phyloP scores from a whole-genome alignment of 2,329 filamentous ascomycete species.

The Cytospora paraplurivora region DNA sequence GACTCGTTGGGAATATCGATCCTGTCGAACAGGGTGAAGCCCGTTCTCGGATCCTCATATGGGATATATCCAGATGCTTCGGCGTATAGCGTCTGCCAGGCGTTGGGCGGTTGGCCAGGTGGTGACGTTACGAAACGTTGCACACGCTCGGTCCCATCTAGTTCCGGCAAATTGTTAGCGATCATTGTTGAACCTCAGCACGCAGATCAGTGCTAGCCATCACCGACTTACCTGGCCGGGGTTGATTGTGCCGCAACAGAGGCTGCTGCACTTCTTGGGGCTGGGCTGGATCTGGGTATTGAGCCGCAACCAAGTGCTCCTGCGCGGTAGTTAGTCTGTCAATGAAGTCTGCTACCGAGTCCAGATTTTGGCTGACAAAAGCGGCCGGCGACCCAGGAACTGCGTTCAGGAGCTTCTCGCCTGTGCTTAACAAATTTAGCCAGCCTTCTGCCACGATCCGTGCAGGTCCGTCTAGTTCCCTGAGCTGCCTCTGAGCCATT shows the following conservation, averaged over 20 bases:
- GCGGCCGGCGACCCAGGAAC: neutral
- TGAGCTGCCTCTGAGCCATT: constrained; percentile 12
- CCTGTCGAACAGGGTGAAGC: constrained; percentile 15
- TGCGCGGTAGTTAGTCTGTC: neutral
- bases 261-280: neutral
- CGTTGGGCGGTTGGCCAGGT: constrained; percentile 7
- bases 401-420: constrained; percentile 2
- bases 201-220: neutral
- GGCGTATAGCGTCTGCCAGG: constrained; percentile 12
- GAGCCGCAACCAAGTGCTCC: neutral
- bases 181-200: neutral
- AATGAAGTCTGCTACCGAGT: neutral
- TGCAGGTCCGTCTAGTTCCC: neutral
- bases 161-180: neutral
- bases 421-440: constrained; percentile 2
- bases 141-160: neutral
- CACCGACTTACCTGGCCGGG: neutral
- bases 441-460: constrained; percentile 16
- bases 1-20: constrained; percentile 11
- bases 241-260: constrained; percentile 8
- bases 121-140: constrained; percentile 8
- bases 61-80: constrained; percentile 12
- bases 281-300: neutral
- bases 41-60: constrained; percentile 11
- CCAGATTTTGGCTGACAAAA: neutral